Base-by-base conservation (phyloP, 495 filamentous ascomycete species). In the Trichoderma gamsii region DNA sequence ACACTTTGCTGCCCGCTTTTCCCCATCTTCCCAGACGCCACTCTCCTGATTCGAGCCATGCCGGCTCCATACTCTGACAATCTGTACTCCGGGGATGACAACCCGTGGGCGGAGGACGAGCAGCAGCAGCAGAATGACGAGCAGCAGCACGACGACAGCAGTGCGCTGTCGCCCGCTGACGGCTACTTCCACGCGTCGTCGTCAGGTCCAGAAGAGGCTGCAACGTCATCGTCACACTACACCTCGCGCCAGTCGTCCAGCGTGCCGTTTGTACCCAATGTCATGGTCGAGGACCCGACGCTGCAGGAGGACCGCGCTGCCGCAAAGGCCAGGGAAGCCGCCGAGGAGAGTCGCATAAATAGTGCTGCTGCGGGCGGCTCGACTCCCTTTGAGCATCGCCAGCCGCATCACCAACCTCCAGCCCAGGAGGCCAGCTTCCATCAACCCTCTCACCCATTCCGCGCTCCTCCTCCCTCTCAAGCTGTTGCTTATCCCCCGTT, bases 11-110 rank as follows among this genome's bases (percentile, higher is more conserved):
- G 35, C 35, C 35, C 35, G 35, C 35, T 6, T 38, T 38, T 38
- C 35, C 35, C 35, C 35, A 38, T 38, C 3, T 38, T 38, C 35
- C 5, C 35, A 38, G 35, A 38, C 35, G 35, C 35, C 35, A 38
- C 35, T 9, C 5, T 23, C 15, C 8, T 15, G 61, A 35, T 11
- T 21, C 23, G n/a, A 41, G 67, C 64, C 38, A 72, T 69, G 67
- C 18, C 21, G 64, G 76, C 74, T 69, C 79, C 80, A 1, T 81
- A 81, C 71, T 79, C 80, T 12, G 81, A 82, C 72, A 76, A 81
- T 66, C 71, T 82, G 69, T 79, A 78, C 71, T 79, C 78, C 59
- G 79, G 73, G 70, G 74, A 78, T 65, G 71, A 70, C 9, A 41
- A 67, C 12, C 65, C 43, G 67, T 23, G 46, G 46, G 44, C 49